Conservation (phyloP, 139 green algal genomes). For the Chlorella sp. region DNA sequence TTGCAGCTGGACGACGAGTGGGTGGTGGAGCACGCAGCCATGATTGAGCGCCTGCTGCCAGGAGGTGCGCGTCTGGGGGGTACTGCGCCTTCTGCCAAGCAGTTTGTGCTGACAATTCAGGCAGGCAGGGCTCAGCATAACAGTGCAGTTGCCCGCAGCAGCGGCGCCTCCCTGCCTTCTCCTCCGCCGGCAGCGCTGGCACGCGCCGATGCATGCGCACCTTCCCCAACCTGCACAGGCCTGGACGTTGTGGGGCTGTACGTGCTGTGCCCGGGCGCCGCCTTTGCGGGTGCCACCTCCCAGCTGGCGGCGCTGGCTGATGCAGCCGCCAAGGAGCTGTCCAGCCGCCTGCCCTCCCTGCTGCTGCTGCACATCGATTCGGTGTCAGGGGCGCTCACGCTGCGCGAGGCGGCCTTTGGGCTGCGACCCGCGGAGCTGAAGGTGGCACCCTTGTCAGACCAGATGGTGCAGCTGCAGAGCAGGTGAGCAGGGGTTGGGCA, state of each 20-base stretch:
- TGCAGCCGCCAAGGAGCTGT: not conserved
- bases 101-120: too few relatives aligned
- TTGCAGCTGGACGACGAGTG: slow-evolving; percentile 62
- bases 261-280: slow-evolving; percentile 22
- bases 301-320: not conserved
- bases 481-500: not conserved
- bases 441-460: not conserved
- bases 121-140: too few relatives aligned
- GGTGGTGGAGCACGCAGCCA: slow-evolving; percentile 66
- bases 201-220: too few relatives aligned
- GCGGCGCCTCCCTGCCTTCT: too few relatives aligned
- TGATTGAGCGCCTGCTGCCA: slow-evolving; percentile 65
- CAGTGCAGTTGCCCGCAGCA: too few relatives aligned
- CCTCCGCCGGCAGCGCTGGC: too few relatives aligned
- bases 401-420: not conserved
- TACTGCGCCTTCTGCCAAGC: too few relatives aligned
- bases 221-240: too few relatives aligned
- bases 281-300: not conserved
- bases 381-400: not conserved
- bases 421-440: slow-evolving; percentile 10
- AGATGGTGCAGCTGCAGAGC: slow-evolving; percentile 43
- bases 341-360: slow-evolving; percentile 1
- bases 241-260: slow-evolving; percentile 32
- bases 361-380: slow-evolving; percentile 32
- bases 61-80: slow-evolving; percentile 50